These are phyloP conservation scores for Thalassiosira allenii DNA, from an alignment of 352 stramenopile species.

Conservation along the genomic window DNA sequence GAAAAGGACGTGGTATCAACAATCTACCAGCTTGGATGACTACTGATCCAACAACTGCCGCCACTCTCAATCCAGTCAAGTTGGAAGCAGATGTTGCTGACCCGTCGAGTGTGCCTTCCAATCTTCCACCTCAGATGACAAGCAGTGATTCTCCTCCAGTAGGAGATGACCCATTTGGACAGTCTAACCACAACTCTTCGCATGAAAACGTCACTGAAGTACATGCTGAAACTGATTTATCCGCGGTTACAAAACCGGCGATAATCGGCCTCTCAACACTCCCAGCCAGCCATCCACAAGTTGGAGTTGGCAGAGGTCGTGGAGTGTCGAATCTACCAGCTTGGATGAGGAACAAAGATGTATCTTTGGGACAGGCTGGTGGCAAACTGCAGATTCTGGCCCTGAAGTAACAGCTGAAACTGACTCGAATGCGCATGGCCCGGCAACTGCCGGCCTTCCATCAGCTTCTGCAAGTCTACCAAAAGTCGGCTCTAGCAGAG, in stretches of 20 bases:
- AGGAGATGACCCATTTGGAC: neutral
- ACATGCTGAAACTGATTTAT: too few species aligned
- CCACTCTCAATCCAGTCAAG: neutral
- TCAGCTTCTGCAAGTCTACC: neutral
- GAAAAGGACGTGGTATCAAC: conserved; percentile 20
- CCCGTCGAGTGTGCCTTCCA: neutral
- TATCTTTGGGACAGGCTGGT: neutral
- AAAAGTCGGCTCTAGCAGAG: neutral
- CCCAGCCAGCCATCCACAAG: too few species aligned
- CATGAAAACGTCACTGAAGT: too few species aligned
- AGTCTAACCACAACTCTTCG: neutral
- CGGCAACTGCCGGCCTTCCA: neutral
- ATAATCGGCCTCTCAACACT: too few species aligned
- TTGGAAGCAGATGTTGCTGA: neutral
- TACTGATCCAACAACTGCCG: neutral
- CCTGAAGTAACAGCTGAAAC: too few species aligned
- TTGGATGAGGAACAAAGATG: neutral
- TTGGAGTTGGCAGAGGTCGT: neutral
- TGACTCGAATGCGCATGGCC: too few species aligned
- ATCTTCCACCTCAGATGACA: neutral
- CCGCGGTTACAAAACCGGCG: too few species aligned
- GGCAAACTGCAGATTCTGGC: too few species aligned
- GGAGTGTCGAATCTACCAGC: too few species aligned
- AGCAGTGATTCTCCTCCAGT: neutral
- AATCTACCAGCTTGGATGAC: conserved; percentile 38